Percentiles rank a stretch among this genome's conserved stretches.
These are phyloP conservation scores for Exophiala dermatitidis DNA, from an alignment of 2,329 filamentous ascomycete species.

Conservation along the genomic window DNA sequence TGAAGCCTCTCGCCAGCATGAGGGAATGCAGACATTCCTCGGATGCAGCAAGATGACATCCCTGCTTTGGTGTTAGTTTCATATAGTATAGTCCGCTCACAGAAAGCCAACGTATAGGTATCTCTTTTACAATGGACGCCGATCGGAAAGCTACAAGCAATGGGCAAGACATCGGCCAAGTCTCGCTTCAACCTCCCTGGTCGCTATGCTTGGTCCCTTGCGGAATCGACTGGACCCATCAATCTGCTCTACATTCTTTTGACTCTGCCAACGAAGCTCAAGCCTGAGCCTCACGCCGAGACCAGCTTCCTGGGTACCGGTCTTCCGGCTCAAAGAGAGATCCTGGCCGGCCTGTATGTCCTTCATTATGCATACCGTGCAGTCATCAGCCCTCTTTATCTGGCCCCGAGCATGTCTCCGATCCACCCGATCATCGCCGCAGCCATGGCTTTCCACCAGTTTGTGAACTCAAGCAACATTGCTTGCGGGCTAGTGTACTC, in stretches of 20 bases:
- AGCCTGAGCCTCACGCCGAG: slow-evolving; percentile 15
- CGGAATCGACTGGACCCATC: slow-evolving; percentile 75
- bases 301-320: slow-evolving; percentile 21
- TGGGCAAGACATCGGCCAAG: slow-evolving; percentile 77
- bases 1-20: neutral
- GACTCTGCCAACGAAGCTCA: slow-evolving; percentile 51
- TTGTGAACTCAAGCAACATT: slow-evolving; percentile 69
- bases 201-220: slow-evolving; percentile 75
- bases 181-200: slow-evolving; percentile 73
- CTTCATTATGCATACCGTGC: slow-evolving; percentile 91
- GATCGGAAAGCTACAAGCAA: slow-evolving; percentile 56
- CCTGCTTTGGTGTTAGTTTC: too few species aligned
- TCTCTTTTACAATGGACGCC: slow-evolving; percentile 51
- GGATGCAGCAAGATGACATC: too few species aligned
- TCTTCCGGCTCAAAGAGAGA: slow-evolving; percentile 34
- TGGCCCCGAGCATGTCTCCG: slow-evolving; percentile 86
- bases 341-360: slow-evolving; percentile 45
- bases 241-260: slow-evolving; percentile 73
- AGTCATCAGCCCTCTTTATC: slow-evolving; percentile 67
- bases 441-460: slow-evolving; percentile 64
- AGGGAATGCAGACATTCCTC: too few species aligned
- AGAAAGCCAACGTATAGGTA: slow-evolving; percentile 58
- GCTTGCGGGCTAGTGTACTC: slow-evolving; percentile 63
- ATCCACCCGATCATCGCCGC: slow-evolving; percentile 65
- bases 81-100: too few species aligned